phyloP scores from a whole-genome alignment of 495 filamentous ascomycete genomes.

The Aspergillus egyptiacus region DNA sequence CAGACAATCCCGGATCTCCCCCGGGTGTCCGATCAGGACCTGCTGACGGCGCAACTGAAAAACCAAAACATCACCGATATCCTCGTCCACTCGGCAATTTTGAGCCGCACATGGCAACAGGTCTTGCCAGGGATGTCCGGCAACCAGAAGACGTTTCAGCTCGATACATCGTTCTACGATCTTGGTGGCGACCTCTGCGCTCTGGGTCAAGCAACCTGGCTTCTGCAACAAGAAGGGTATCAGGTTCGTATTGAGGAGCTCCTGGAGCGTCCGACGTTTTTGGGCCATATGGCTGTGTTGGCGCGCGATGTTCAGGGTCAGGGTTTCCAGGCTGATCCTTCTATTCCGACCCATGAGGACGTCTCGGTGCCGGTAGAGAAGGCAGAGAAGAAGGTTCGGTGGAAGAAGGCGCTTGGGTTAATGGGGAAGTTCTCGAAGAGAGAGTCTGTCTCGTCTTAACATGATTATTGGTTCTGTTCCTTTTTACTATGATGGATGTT shows the following conservation, averaged over 20 bases:
- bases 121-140: not conserved
- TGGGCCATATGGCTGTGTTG: conserved; percentile 1
- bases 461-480: too few relatives aligned
- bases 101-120: conserved; percentile 2
- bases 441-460: not conserved
- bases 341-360: not conserved
- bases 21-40: not conserved
- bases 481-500: too few relatives aligned
- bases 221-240: conserved; percentile 1
- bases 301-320: not conserved
- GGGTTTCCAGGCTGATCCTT: not conserved
- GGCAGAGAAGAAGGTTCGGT: conserved; percentile 3
- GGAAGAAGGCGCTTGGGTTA: conserved; percentile 1
- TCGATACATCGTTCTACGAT: conserved; percentile 1
- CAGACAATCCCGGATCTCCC: conserved; percentile 2
- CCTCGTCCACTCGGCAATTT: conserved; percentile 3
- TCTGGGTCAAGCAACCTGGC: not conserved
- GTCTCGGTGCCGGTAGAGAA: not conserved
- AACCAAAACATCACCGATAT: conserved; percentile 4
- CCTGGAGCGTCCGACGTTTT: not conserved
- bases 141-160: conserved; percentile 1
- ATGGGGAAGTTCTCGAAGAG: conserved; percentile 4
- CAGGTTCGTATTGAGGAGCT: conserved; percentile 5
- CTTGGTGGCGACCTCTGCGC: not conserved
- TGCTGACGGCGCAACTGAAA: not conserved